Evolutionary conservation across 2,329 filamentous ascomycete species (phyloP).

Genomic region (Magnaporthiopsis poae): DNA sequence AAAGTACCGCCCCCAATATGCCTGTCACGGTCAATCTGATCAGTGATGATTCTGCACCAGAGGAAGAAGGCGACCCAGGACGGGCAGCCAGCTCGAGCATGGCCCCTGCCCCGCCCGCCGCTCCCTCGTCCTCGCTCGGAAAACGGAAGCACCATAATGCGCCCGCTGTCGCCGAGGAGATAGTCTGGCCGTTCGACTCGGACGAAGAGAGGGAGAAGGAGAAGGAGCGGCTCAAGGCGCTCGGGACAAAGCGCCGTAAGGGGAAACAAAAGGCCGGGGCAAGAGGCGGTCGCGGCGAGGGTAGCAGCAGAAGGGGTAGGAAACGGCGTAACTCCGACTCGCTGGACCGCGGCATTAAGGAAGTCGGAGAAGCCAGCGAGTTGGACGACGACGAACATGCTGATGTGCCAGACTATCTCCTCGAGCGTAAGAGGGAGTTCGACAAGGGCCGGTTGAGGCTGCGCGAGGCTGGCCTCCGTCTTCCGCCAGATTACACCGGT

Average conservation of each 20-base stretch:
- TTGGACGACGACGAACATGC: conserved; percentile 24
- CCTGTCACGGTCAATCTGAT: not conserved
- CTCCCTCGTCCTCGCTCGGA: not conserved
- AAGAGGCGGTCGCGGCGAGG: conserved; percentile 32
- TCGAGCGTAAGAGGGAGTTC: conserved; percentile 57
- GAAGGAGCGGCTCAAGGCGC: conserved; percentile 56
- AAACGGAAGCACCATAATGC: conserved; percentile 30
- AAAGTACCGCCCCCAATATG: not conserved
- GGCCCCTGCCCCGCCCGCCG: not conserved
- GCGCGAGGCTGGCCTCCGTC: conserved; percentile 57
- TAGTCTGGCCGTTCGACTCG: conserved; percentile 50
- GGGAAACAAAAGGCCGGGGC: conserved; percentile 31
- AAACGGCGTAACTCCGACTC: conserved; percentile 7
- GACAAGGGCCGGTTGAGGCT: conserved; percentile 50
- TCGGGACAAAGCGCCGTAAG: conserved; percentile 39
- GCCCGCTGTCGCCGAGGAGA: conserved; percentile 28
- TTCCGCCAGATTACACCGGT: conserved; percentile 69
- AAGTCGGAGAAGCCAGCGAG: conserved; percentile 10
- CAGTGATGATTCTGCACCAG: not conserved
- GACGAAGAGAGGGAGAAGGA: conserved; percentile 51
- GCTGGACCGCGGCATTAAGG: not conserved
- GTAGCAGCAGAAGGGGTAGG: not conserved
- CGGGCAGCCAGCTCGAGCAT: not conserved
- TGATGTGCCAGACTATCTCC: conserved; percentile 63
- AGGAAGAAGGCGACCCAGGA: not conserved